Evolutionary conservation across 306 rosid species (phyloP).

Genomic region (Vicia villosa): DNA sequence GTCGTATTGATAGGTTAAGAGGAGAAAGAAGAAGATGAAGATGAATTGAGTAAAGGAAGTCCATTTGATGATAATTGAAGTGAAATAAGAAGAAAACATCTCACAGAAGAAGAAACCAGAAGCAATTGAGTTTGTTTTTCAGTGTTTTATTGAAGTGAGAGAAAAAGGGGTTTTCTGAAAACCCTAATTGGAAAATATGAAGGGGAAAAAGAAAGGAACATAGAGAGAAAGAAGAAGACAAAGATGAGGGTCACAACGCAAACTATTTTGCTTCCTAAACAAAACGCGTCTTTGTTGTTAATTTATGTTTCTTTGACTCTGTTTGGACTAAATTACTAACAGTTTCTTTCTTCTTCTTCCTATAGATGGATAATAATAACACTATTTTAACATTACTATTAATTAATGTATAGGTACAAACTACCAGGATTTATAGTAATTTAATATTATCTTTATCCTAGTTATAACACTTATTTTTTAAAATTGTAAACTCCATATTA

Average conservation of each 20-base stretch:
- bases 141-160: not conserved
- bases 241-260: not conserved
- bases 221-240: not conserved
- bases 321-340: not conserved
- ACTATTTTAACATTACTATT: too few relatives aligned
- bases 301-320: not conserved
- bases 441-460: too few relatives aligned
- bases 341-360: not conserved
- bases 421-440: too few relatives aligned
- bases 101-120: conserved; percentile 30
- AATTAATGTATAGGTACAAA: too few relatives aligned
- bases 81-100: conserved; percentile 53
- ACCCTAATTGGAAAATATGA: conserved; percentile 9
- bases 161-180: conserved; percentile 4
- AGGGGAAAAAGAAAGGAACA: not conserved
- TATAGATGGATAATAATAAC: not conserved
- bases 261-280: not conserved
- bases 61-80: conserved; percentile 24
- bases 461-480: too few relatives aligned
- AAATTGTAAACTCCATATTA: too few relatives aligned
- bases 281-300: not conserved
- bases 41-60: conserved; percentile 40
- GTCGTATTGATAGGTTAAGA: conserved; percentile 14
- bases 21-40: not conserved
- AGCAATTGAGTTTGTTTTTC: not conserved